A percentile compares a stretch with the other conserved stretches of the same genome.
Evolutionary conservation across 768 basidiomycete species (phyloP).

Genomic region (Calocera cornea): DNA sequence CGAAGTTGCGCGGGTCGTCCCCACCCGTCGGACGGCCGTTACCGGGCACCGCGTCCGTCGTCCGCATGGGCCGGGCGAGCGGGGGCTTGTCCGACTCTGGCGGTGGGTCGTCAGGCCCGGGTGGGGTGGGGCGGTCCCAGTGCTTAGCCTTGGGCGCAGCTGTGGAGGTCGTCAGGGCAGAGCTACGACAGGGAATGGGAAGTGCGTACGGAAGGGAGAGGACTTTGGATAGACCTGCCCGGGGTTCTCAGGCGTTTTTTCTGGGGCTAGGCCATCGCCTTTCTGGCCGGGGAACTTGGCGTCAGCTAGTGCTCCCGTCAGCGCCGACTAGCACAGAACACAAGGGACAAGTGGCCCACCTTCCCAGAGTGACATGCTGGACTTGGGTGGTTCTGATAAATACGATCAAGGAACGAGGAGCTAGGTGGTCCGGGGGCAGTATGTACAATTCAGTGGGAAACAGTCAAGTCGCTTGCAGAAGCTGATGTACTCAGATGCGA

Average conservation of each 20-base stretch:
- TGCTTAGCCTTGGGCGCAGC: not conserved
- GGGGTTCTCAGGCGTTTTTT: not conserved
- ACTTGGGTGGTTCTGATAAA: not conserved
- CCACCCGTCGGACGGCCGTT: not conserved
- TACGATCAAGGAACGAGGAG: not conserved
- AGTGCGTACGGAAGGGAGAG: not conserved
- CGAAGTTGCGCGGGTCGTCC: not conserved
- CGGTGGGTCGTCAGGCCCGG: not conserved
- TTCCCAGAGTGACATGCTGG: not conserved
- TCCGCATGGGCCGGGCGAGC: not conserved
- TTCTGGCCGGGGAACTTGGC: not conserved
- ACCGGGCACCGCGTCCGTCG: not conserved
- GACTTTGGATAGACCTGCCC: not conserved
- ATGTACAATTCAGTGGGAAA: no score
- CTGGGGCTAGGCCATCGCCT: not conserved
- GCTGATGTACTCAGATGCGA: no score
- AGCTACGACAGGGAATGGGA: not conserved
- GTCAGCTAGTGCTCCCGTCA: not conserved
- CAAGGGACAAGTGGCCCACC: not conserved
- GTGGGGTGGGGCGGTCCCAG: not conserved
- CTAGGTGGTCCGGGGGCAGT: no score
- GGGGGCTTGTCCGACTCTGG: not conserved
- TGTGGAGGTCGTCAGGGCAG: not conserved
- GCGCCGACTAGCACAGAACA: not conserved
- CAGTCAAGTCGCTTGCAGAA: no score